phyloP scores from a whole-genome alignment of 192 early-diverging fungal genomes.

The Coemansia guatemalensis region DNA sequence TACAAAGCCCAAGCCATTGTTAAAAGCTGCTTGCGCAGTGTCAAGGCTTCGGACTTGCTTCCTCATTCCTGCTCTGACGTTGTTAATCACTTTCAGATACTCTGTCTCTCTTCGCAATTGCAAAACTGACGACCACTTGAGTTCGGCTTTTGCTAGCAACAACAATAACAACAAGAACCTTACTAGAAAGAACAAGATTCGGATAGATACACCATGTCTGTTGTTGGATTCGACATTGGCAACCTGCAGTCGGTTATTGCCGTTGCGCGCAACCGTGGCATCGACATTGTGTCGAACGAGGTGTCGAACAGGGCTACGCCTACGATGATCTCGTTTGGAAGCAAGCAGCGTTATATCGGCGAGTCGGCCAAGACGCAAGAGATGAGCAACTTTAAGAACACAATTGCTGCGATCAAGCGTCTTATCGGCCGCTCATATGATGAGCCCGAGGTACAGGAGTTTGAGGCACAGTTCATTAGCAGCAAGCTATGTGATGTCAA shows the following conservation, averaged over 20 bases:
- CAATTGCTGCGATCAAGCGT: constrained; percentile 87
- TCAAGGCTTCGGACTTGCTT: neutral
- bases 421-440: constrained; percentile 80
- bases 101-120: neutral
- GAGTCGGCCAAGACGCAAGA: constrained; percentile 95
- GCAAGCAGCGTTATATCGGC: constrained; percentile 93
- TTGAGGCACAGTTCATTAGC: constrained; percentile 84
- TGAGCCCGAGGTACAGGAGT: constrained; percentile 79
- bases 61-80: neutral
- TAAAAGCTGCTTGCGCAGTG: neutral
- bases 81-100: neutral
- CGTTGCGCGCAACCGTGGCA: constrained; percentile 96
- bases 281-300: constrained; percentile 97
- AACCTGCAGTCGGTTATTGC: constrained; percentile 96
- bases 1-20: neutral
- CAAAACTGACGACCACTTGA: neutral
- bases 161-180: neutral
- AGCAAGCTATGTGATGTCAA: constrained; percentile 75
- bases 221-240: constrained; percentile 95
- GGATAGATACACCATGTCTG: constrained; percentile 22
- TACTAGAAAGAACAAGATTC: constrained; percentile 4
- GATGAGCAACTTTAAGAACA: constrained; percentile 97
- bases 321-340: constrained; percentile 91
- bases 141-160: neutral
- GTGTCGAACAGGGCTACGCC: constrained; percentile 95